A percentile compares a stretch with the other conserved stretches of the same genome.
phyloP scores from a whole-genome alignment of 805 yeast species.

The Brettanomyces custersianus region DNA sequence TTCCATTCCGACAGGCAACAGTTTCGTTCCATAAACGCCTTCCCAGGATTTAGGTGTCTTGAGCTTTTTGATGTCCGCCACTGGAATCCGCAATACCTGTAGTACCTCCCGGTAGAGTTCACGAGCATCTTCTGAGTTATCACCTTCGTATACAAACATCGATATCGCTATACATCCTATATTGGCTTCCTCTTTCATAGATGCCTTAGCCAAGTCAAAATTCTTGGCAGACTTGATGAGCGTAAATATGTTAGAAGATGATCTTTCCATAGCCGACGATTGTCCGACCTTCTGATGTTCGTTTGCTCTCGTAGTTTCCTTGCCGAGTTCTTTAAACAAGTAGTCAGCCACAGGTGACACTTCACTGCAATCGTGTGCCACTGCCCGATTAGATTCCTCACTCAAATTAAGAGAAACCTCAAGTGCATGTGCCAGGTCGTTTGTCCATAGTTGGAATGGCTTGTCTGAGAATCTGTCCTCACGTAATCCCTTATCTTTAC shows the following conservation, averaged over 20 bases:
- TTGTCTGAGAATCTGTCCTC: slow-evolving; percentile 10
- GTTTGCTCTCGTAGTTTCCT: not conserved
- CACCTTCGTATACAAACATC: slow-evolving; percentile 80
- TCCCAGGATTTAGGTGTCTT: slow-evolving; percentile 69
- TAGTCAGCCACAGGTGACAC: slow-evolving; percentile 6
- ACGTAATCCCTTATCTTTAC: slow-evolving; percentile 56
- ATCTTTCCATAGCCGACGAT: slow-evolving; percentile 3
- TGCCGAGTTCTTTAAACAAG: slow-evolving; percentile 1
- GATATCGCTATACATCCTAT: slow-evolving; percentile 12
- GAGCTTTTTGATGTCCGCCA: slow-evolving; percentile 21
- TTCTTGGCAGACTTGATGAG: slow-evolving; percentile 1
- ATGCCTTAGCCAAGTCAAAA: not conserved
- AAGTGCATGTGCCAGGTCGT: slow-evolving; percentile 14
- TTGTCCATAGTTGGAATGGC: slow-evolving; percentile 17
- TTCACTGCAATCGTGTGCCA: slow-evolving; percentile 7
- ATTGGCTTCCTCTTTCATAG: not conserved
- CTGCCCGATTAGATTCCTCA: slow-evolving; percentile 5
- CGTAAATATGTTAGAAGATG: slow-evolving; percentile 1
- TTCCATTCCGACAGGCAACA: slow-evolving; percentile 60
- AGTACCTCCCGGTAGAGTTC: slow-evolving; percentile 33
- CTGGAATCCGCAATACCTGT: slow-evolving; percentile 12
- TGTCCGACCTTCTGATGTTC: not conserved
- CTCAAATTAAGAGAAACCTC: slow-evolving; percentile 10
- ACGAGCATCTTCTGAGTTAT: slow-evolving; percentile 67
- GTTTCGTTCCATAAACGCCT: slow-evolving; percentile 73